Conservation (phyloP, 371 early-diverging fungal genomes). For the Fennellomyces sp. region DNA sequence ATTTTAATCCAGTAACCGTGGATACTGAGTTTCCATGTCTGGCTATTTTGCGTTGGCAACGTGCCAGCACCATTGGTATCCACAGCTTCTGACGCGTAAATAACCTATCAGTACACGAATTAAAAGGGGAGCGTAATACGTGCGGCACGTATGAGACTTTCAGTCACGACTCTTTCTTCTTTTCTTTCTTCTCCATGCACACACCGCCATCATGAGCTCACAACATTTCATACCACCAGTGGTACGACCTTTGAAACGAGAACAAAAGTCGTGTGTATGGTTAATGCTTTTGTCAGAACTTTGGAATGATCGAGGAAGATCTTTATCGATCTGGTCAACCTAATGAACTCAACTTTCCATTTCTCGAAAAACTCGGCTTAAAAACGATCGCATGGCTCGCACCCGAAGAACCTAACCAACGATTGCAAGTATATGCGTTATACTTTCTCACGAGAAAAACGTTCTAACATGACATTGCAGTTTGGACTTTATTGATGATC, state of each 20-base stretch:
- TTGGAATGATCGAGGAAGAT: conserved; percentile 95
- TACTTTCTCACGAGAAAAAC: background rate
- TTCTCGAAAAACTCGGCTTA: conserved; percentile 91
- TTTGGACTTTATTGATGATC: conserved; percentile 95
- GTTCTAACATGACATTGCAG: conserved; percentile 27
- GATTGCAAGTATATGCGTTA: conserved; percentile 66
- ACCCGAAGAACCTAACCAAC: conserved; percentile 93
- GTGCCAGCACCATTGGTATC: background rate
- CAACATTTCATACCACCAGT: conserved; percentile 85
- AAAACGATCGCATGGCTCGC: conserved; percentile 93
- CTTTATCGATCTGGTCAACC: conserved; percentile 98
- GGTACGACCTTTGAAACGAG: conserved; percentile 58
- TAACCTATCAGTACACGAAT: background rate
- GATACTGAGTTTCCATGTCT: too few species aligned
- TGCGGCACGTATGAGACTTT: too few species aligned
- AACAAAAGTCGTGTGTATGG: too few species aligned
- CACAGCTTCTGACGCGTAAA: background rate
- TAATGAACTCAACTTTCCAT: conserved; percentile 97
- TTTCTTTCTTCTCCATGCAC: background rate
- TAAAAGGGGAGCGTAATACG: too few species aligned
- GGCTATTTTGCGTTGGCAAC: too few species aligned
- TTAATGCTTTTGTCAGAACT: conserved; percentile 89
- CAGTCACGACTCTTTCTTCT: background rate
- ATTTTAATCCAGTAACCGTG: too few species aligned
- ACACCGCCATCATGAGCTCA: conserved; percentile 71